phyloP scores from a whole-genome alignment of 202 grass and related monocot genomes.

The Carex arenaria region DNA sequence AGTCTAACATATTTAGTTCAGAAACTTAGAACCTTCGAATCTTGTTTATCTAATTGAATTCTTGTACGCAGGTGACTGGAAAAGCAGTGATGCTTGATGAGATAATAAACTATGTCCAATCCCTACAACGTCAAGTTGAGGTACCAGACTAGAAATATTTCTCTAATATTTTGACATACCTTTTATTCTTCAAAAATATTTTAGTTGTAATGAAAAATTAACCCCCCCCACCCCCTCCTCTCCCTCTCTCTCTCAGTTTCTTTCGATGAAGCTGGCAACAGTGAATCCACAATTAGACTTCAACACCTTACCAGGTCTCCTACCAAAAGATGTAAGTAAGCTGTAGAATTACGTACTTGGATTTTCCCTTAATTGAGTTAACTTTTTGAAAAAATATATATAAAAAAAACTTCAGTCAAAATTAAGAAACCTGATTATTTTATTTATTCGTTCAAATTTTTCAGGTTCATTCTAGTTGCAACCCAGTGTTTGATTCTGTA shows the following conservation, averaged over 20 bases:
- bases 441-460: constrained; percentile 9
- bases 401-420: neutral
- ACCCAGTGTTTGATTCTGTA: constrained; percentile 35
- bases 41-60: constrained; percentile 3
- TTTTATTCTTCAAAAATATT: neutral
- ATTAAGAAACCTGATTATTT: neutral
- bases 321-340: constrained; percentile 80
- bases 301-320: constrained; percentile 47
- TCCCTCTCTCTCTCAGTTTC: constrained; percentile 51
- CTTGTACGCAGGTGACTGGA: constrained; percentile 50
- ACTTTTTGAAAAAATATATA: too few relatives aligned
- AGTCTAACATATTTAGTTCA: neutral
- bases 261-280: constrained; percentile 92
- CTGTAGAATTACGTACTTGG: neutral
- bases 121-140: constrained; percentile 97
- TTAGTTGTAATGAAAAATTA: neutral
- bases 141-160: constrained; percentile 19
- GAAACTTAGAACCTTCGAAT: neutral
- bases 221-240: neutral
- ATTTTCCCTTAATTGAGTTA: neutral
- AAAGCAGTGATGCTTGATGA: constrained; percentile 98
- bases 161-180: too few relatives aligned
- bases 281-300: constrained; percentile 85
- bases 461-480: constrained; percentile 67
- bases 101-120: constrained; percentile 98